A percentile compares a stretch with the other conserved stretches of the same genome.
phyloP scores from a whole-genome alignment of 441 rosid species.

The Corymbia calophylla region DNA sequence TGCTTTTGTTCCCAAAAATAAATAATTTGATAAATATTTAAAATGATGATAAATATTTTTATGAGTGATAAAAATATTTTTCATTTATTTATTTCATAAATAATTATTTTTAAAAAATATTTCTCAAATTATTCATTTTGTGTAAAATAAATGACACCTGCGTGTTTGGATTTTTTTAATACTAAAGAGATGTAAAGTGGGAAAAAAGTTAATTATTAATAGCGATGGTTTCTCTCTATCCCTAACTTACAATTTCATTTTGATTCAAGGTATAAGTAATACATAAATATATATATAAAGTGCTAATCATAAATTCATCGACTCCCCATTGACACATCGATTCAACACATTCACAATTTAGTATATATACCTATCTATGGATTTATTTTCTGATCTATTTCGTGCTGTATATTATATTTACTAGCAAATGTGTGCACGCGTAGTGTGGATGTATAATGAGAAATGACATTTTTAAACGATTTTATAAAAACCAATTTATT shows the following conservation, averaged over 20 bases:
- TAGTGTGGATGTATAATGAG: background rate
- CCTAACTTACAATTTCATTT: background rate
- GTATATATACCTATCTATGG: fast-evolving
- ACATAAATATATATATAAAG: background rate
- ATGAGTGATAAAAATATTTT: fast-evolving
- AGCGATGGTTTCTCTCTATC: background rate
- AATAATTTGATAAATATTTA: no score
- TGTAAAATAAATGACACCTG: fast-evolving
- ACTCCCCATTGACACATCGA: fast-evolving
- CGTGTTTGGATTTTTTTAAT: background rate
- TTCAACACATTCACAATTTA: fast-evolving
- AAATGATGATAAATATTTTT: no score
- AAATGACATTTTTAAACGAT: background rate
- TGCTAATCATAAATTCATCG: background rate
- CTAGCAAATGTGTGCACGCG: fast-evolving
- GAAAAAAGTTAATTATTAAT: background rate
- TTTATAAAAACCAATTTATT: no score
- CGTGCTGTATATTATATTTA: no score
- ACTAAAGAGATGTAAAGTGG: background rate
- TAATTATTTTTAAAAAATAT: fast-evolving
- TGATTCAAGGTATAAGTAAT: fast-evolving
- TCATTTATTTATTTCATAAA: fast-evolving
- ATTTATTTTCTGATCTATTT: fast-evolving
- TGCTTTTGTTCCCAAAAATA: background rate
- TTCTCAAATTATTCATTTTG: no score